Conservation (phyloP, 768 basidiomycete species). For the Hydnum rufescens region DNA sequence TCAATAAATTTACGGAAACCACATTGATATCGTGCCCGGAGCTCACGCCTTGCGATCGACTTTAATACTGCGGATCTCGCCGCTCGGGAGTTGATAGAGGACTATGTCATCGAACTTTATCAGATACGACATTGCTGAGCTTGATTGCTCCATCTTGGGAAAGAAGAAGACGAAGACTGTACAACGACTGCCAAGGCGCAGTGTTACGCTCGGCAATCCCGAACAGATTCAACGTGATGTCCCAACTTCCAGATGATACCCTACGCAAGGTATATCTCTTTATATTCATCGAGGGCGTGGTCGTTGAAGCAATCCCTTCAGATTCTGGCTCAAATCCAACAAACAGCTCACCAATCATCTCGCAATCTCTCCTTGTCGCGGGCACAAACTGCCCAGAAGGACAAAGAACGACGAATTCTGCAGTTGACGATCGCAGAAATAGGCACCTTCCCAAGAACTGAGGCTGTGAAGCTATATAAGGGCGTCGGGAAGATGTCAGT, state of each 20-base stretch:
- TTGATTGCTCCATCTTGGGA: background rate
- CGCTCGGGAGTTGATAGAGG: conserved; percentile 58
- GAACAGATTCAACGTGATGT: conserved; percentile 20
- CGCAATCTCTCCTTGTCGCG: conserved; percentile 48
- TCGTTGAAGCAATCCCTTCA: conserved; percentile 17
- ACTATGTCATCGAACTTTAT: conserved; percentile 43
- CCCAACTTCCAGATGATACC: conserved; percentile 57
- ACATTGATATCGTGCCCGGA: background rate
- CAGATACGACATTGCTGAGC: background rate
- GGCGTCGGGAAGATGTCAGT: conserved; percentile 90
- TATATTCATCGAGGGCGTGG: background rate
- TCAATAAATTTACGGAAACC: too few species aligned
- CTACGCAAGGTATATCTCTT: conserved; percentile 42
- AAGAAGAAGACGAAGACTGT: background rate
- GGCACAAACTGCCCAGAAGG: conserved; percentile 63
- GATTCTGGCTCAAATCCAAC: conserved; percentile 87
- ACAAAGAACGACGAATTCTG: conserved; percentile 74
- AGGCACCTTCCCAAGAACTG: conserved; percentile 27
- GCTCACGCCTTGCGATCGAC: conserved; percentile 53
- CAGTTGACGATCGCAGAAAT: conserved; percentile 82
- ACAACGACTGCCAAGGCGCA: background rate
- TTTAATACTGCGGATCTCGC: conserved; percentile 56
- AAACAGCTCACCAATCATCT: conserved; percentile 73
- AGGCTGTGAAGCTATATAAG: conserved; percentile 69
- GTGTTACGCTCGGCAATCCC: background rate